Evolutionary conservation across 179 eudicot genomes (phyloP), one percentile per base, ranked within the genome.

Genomic region (Drosera spatulata): DNA sequence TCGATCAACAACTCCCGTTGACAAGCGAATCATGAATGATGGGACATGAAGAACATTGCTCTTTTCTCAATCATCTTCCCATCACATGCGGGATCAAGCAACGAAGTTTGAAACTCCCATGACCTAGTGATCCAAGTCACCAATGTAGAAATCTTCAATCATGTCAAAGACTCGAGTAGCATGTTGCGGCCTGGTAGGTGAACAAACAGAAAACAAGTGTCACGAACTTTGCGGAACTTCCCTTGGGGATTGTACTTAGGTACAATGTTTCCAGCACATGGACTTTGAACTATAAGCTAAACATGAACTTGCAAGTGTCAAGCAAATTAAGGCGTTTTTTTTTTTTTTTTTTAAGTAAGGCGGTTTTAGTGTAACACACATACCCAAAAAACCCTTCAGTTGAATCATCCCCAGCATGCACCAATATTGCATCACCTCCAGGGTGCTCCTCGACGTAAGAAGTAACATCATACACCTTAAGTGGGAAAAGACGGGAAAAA

Each of bases 371-470:
- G 39, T 8, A 55, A 63, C 60, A 64, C 33, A 57, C 73, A 70
- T 79, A 82, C 96, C 99, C 96, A 45, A 38, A 93, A 70, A 93
- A 93, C 5, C 99, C 96, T 78, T 86, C 82, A 22, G 96, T 93
- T 39, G 96, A 82, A 78, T 93, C 99, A 72, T 80, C 95, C 41
- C 98, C 98, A 40, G 99, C 95, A 73, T 93, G 84, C 10, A 72
- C 80, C 56, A 91, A 73, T 69, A 91, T 91, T 55, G 99, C 95
- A 70, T 88, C 99, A 61, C 99, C 99, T 47, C 99, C 99, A 39
- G 96, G 99, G 55, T 93, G 99, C 74, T 93, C 99, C 75, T 88
- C 99, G 41, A 93, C 96, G 62, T 88, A 93, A 38, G 96, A 68
- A 11, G 96, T 84, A 39, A 91, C 93, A 76, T 91, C 98, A 71